phyloP scores from a whole-genome alignment of 1,284 basidiomycete genomes.

The Melampsora americana region DNA sequence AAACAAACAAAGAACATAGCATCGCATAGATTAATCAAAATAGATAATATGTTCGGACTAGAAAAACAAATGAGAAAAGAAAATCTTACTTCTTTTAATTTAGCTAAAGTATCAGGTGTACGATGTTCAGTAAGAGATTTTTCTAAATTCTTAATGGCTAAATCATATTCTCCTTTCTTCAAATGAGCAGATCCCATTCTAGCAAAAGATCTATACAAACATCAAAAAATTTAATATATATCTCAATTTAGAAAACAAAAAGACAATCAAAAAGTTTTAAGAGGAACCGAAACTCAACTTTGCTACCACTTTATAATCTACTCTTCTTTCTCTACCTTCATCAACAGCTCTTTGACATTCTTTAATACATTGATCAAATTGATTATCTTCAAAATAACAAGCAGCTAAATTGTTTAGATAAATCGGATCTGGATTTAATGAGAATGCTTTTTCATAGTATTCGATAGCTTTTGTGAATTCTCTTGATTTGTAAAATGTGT shows the following conservation, averaged over 20 bases:
- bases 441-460: conserved; percentile 29
- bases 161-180: conserved; percentile 72
- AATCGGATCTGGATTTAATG: conserved; percentile 26
- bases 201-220: conserved; percentile 67
- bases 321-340: conserved; percentile 69
- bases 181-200: conserved; percentile 82
- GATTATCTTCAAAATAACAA: conserved; percentile 86
- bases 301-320: conserved; percentile 62
- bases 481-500: conserved; percentile 23
- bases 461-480: conserved; percentile 19
- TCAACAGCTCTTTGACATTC: conserved; percentile 91
- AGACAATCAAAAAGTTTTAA: background rate
- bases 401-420: conserved; percentile 60
- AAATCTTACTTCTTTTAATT: conserved; percentile 66
- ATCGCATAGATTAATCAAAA: no score
- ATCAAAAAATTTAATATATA: background rate
- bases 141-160: conserved; percentile 82
- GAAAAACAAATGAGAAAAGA: background rate
- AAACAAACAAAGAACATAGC: no score
- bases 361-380: conserved; percentile 86
- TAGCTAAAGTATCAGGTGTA: conserved; percentile 85
- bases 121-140: conserved; percentile 89
- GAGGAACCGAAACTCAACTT: conserved; percentile 55
- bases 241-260: background rate
- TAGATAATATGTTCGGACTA: background rate